Evolutionary conservation across 306 rosid genomes (phyloP).

Genomic region (Cicer arietinum): DNA sequence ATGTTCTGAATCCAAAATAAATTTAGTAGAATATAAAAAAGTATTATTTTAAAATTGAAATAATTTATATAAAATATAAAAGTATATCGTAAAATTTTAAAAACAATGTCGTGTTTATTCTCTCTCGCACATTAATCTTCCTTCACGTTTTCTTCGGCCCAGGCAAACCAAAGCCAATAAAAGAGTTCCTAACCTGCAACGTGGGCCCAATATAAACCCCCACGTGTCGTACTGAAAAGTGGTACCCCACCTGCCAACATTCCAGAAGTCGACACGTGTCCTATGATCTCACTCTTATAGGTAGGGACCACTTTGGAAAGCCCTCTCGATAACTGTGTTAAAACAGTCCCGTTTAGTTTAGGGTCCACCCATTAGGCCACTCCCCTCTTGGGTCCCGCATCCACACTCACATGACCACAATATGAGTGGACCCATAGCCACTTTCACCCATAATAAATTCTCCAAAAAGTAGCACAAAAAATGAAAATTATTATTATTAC

Average conservation of each 20-base stretch:
- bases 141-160: constrained; percentile 31
- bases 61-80: too few relatives aligned
- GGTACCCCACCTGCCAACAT: constrained; percentile 42
- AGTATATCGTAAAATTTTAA: too few relatives aligned
- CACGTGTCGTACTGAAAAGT: constrained; percentile 48
- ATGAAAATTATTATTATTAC: too few relatives aligned
- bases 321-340: constrained; percentile 34
- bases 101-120: too few relatives aligned
- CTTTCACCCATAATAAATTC: constrained; percentile 11
- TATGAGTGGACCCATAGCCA: constrained; percentile 39
- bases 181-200: constrained; percentile 7
- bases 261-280: constrained; percentile 24
- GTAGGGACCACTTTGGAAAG: constrained; percentile 45
- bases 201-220: constrained; percentile 2
- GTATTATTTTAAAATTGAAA: too few relatives aligned
- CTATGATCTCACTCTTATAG: background rate
- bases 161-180: constrained; percentile 28
- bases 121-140: background rate
- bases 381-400: constrained; percentile 37
- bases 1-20: too few relatives aligned
- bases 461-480: too few relatives aligned
- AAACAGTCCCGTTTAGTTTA: constrained; percentile 43
- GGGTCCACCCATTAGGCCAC: constrained; percentile 43
- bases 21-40: too few relatives aligned
- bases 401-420: constrained; percentile 46